phyloP scores from a whole-genome alignment of 768 basidiomycete genomes.

The Lactarius evosmus region DNA sequence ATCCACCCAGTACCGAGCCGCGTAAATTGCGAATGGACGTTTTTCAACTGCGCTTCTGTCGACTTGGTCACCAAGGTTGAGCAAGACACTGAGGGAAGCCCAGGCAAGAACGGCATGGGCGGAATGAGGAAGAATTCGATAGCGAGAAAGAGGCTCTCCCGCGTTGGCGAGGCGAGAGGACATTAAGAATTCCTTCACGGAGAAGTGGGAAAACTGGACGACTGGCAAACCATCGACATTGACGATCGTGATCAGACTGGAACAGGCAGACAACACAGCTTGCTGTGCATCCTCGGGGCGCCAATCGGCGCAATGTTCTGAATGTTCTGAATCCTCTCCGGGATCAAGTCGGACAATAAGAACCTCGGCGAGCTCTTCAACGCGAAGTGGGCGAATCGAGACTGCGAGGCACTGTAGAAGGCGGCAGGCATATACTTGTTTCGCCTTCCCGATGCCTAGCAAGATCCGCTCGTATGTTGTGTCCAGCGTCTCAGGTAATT shows the following conservation, averaged over 20 bases:
- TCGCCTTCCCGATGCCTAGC: constrained; percentile 6
- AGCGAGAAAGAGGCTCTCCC: background rate
- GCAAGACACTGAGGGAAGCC: background rate
- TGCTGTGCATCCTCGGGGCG: background rate
- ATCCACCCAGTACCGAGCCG: constrained; percentile 10
- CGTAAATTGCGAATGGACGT: constrained; percentile 4
- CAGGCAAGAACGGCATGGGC: constrained; percentile 6
- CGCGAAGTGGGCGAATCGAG: constrained; percentile 8
- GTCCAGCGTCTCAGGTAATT: constrained; percentile 5
- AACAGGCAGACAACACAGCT: background rate
- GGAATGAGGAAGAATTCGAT: background rate
- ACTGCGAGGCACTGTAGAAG: background rate
- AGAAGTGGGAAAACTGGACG: constrained; percentile 7
- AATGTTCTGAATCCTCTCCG: background rate
- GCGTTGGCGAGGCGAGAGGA: constrained; percentile 1
- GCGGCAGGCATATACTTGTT: background rate
- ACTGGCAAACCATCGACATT: background rate
- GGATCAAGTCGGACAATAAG: background rate
- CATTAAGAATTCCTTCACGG: constrained; percentile 20
- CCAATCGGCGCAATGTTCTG: background rate
- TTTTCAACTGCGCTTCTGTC: background rate
- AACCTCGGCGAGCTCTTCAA: constrained; percentile 14
- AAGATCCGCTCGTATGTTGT: constrained; percentile 8
- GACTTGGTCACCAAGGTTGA: background rate
- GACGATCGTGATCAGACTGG: background rate